A percentile compares a stretch with the other conserved stretches of the same genome.
These are phyloP conservation scores for Cupressus sempervirens DNA, from an alignment of 75 land plant genomes.

Conservation along the genomic window DNA sequence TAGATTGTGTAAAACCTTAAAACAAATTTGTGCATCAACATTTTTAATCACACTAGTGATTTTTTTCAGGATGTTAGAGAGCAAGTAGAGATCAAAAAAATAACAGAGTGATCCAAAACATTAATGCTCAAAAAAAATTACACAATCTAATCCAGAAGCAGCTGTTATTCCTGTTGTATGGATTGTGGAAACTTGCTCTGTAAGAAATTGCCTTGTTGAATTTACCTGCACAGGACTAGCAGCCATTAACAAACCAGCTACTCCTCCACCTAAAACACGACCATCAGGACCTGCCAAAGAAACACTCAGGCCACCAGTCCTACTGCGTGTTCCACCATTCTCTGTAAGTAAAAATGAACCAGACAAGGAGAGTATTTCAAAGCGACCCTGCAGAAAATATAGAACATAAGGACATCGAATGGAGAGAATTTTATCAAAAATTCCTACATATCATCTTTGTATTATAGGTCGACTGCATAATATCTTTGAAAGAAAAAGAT, in stretches of 20 bases:
- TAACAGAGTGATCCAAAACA: too few species aligned
- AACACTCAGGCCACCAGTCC: slow-evolving; percentile 80
- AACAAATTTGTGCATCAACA: too few species aligned
- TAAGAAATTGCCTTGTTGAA: neutral
- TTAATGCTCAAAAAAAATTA: too few species aligned
- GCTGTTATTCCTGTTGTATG: too few species aligned
- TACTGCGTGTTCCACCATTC: slow-evolving; percentile 44
- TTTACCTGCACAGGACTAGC: slow-evolving; percentile 89
- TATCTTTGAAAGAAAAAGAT: neutral
- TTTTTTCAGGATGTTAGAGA: too few species aligned
- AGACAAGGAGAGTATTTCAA: slow-evolving; percentile 81
- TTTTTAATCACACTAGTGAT: too few species aligned
- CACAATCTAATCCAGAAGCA: too few species aligned
- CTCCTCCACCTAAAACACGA: slow-evolving; percentile 80
- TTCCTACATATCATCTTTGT: neutral
- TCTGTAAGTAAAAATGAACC: slow-evolving; percentile 76
- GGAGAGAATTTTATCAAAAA: neutral
- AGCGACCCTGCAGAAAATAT: slow-evolving; percentile 65
- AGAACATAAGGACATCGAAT: neutral
- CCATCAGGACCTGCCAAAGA: slow-evolving; percentile 85
- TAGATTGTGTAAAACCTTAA: too few species aligned
- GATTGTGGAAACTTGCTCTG: too few species aligned
- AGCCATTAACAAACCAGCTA: slow-evolving; percentile 81
- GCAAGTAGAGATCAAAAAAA: too few species aligned
- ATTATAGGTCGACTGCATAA: neutral